These are phyloP conservation scores for Aspergillus pseudonomiae DNA, from an alignment of 2,329 filamentous ascomycete species.

Conservation along the genomic window DNA sequence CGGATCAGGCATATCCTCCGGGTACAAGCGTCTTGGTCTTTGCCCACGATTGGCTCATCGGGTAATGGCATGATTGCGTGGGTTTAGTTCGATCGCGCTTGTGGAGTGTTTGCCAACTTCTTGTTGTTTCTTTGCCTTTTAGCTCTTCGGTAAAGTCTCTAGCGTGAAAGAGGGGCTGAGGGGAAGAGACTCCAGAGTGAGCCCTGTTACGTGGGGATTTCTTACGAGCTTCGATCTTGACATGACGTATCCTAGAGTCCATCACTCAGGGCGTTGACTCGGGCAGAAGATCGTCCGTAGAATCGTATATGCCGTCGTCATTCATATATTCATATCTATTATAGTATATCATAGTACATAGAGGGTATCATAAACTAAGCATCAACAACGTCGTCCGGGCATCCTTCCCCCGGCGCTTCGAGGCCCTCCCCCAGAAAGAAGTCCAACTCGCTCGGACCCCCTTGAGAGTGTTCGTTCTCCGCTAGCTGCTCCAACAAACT, in stretches of 20 bases:
- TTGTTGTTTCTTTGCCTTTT: neutral
- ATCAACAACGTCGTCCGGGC: neutral
- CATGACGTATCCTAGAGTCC: no score
- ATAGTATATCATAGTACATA: neutral
- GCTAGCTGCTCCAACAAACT: constrained; percentile 79
- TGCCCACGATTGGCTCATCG: neutral
- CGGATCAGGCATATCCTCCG: neutral
- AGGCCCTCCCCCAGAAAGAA: constrained; percentile 64
- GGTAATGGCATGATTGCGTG: neutral
- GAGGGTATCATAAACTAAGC: constrained; percentile 10
- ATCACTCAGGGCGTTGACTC: neutral
- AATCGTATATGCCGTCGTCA: neutral
- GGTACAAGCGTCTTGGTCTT: neutral
- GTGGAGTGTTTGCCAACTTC: neutral
- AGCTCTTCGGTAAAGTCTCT: neutral
- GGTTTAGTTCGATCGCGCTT: neutral
- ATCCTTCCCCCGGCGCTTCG: constrained; percentile 9
- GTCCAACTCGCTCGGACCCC: constrained; percentile 73
- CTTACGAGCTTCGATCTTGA: no score
- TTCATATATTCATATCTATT: neutral
- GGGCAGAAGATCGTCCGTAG: neutral
- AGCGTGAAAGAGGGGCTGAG: neutral
- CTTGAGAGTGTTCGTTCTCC: constrained; percentile 71
- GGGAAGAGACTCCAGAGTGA: neutral
- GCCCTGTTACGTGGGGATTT: no score